Evolutionary conservation across 2,329 filamentous ascomycete genomes (phyloP), one percentile per base, ranked within the genome.

Genomic region (Clathrospora elynae): DNA sequence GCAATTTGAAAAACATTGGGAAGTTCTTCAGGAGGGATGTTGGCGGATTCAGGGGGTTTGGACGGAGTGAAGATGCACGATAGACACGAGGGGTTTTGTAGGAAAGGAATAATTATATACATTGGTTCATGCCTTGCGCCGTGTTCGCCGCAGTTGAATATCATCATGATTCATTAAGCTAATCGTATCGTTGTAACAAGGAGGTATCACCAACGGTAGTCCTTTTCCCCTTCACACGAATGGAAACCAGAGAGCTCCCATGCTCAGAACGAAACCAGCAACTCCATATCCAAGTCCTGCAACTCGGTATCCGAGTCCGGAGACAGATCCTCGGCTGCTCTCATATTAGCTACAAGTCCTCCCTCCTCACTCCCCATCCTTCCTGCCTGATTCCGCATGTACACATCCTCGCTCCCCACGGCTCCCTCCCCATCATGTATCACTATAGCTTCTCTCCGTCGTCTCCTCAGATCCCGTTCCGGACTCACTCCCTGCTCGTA

Each of bases 11-110:
- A 74, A 96, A 90, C 68, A 88, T 99, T 72, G 92, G 92, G 16
- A 96, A 95, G 72, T 96, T 97, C 73, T 97, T 97, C 75, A 84
- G 87, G 51, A 78, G 92, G 51, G 92, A 96, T 74, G 85, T 92
- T 51, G 87, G 88, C 1, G 59, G 57, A 0, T 70, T 71, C 32
- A 61, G 64, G 33, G 63, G 67, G 5, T 71, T 71, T 56, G 67
- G 67, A 7, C 52, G 66, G 36, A 64, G 51, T 35, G 64, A 66
- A 11, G 65, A 64, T 42, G 62, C 44, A 30, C 59, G 46, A 41
- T 67, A 62, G 43, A 6, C 20, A 23, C 20, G 6, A 23, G 6
- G 10, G 20, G 10, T 23, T 6, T 23, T 23, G 20, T 10, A 23
- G 20, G 10, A 23, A 23, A 6, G 20, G 20, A 10, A 23, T 6